Evolutionary conservation across 306 rosid species (phyloP).

Genomic region (Citrullus colocynthis): DNA sequence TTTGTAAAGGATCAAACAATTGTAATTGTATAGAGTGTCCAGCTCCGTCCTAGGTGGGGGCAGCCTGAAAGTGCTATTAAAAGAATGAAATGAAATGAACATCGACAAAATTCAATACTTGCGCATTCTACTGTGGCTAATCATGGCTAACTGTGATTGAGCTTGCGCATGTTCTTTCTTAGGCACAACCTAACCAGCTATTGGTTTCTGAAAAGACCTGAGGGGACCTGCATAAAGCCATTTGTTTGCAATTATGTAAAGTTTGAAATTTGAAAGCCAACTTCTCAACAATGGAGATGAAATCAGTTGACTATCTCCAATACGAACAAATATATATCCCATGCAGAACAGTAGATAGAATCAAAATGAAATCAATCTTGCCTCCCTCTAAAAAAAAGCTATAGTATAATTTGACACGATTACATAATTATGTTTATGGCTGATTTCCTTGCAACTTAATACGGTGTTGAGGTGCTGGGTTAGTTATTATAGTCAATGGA

Average conservation of each 20-base stretch:
- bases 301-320: neutral
- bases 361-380: neutral
- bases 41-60: neutral
- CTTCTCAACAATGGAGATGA: neutral
- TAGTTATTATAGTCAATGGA: too few relatives aligned
- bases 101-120: neutral
- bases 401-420: neutral
- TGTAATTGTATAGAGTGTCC: neutral
- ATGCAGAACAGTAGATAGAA: neutral
- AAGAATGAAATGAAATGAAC: slow-evolving; percentile 1
- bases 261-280: neutral
- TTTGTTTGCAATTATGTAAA: neutral
- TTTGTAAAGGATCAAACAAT: slow-evolving; percentile 1
- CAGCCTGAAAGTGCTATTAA: neutral
- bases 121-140: neutral
- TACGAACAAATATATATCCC: neutral
- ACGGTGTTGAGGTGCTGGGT: too few relatives aligned
- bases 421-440: neutral
- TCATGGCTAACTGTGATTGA: neutral
- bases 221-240: slow-evolving; percentile 45
- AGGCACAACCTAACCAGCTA: slow-evolving; percentile 7
- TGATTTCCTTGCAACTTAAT: neutral
- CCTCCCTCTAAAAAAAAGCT: neutral
- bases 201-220: slow-evolving; percentile 45
- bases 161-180: neutral